Percentiles rank a stretch among this genome's conserved stretches.
phyloP scores from a whole-genome alignment of 2,329 filamentous ascomycete genomes.

The Diplocarpon rosae region DNA sequence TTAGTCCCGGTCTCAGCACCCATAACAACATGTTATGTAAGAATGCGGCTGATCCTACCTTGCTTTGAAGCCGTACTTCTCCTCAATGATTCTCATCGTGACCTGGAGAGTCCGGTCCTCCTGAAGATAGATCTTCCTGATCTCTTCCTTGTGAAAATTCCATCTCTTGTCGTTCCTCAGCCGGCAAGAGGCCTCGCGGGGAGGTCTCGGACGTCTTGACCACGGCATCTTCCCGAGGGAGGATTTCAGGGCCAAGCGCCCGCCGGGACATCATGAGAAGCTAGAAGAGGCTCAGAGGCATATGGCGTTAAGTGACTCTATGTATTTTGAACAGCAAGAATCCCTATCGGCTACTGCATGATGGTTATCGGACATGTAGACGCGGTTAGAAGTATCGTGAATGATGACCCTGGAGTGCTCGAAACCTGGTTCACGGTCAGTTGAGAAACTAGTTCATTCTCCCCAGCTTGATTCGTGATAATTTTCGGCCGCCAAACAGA shows the following conservation, averaged over 20 bases:
- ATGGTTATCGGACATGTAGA: constrained; percentile 2
- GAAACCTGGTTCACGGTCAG: too few species aligned
- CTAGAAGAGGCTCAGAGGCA: constrained; percentile 3
- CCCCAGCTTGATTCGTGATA: too few species aligned
- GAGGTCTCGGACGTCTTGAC: constrained; percentile 6
- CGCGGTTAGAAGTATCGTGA: not conserved
- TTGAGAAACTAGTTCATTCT: too few species aligned
- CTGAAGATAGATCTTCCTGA: constrained; percentile 6
- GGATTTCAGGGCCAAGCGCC: constrained; percentile 5
- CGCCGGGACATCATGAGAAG: constrained; percentile 2
- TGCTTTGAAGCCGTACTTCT: constrained; percentile 8
- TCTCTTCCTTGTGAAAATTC: constrained; percentile 7
- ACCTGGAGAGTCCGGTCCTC: constrained; percentile 6
- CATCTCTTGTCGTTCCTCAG: constrained; percentile 10
- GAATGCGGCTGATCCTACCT: not conserved
- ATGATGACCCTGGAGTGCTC: too few species aligned
- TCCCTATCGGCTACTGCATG: constrained; percentile 2
- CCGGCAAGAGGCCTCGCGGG: constrained; percentile 4
- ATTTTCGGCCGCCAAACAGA: too few species aligned
- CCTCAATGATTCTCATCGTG: constrained; percentile 6
- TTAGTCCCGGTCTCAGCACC: not conserved
- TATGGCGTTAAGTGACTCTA: constrained; percentile 2
- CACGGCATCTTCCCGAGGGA: constrained; percentile 4
- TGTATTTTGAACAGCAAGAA: constrained; percentile 1
- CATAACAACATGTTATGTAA: not conserved